Percentiles rank a stretch among this genome's conserved stretches.
phyloP scores from a whole-genome alignment of 73 alveolate species.

The Blepharisma stoltei region DNA sequence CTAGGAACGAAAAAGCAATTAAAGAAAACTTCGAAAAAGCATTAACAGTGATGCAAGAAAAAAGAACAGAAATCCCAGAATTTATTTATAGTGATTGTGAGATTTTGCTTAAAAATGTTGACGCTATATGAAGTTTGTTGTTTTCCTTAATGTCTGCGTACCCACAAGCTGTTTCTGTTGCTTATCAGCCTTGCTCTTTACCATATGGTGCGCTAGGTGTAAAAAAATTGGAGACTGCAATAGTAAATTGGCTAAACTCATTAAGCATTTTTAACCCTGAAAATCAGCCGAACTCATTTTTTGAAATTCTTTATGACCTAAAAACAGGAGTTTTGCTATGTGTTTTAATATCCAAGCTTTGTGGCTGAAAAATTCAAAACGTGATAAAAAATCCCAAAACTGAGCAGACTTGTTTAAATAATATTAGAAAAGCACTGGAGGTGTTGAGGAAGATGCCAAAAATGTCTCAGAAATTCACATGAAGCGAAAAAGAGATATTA shows the following conservation, averaged over 20 bases:
- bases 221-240: background rate
- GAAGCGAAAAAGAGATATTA: slow-evolving; percentile 57
- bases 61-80: slow-evolving; percentile 42
- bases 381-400: slow-evolving; percentile 60
- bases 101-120: background rate
- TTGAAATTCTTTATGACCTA: slow-evolving; percentile 30
- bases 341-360: slow-evolving; percentile 36
- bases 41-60: slow-evolving; percentile 27
- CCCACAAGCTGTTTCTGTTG: background rate
- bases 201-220: slow-evolving; percentile 1
- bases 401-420: slow-evolving; percentile 46
- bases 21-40: slow-evolving; percentile 43
- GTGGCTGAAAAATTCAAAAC: slow-evolving; percentile 38
- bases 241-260: background rate
- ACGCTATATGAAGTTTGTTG: background rate
- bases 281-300: background rate
- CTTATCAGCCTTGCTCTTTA: background rate
- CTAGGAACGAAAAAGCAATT: slow-evolving; percentile 38
- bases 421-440: slow-evolving; percentile 56
- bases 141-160: background rate
- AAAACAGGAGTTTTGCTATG: slow-evolving; percentile 53
- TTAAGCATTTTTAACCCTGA: background rate
- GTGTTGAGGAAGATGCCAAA: slow-evolving; percentile 39
- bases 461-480: slow-evolving; percentile 58
- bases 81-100: slow-evolving; percentile 18